Evolutionary conservation across 257 asterid genomes (phyloP).

Genomic region (Pogostemon cablin): DNA sequence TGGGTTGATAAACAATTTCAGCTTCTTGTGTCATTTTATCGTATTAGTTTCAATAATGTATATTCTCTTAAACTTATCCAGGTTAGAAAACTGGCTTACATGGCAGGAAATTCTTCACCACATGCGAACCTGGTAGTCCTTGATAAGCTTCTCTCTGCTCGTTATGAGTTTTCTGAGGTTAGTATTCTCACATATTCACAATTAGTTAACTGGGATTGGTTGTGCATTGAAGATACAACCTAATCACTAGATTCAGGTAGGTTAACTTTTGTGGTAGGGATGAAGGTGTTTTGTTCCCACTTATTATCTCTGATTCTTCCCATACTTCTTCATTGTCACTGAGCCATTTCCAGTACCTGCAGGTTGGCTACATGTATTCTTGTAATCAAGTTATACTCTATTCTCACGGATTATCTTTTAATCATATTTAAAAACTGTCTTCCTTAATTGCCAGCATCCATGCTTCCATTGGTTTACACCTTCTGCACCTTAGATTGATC

Average conservation of each 20-base stretch:
- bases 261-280: neutral
- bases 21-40: neutral
- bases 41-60: slow-evolving; percentile 20
- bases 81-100: slow-evolving; percentile 86
- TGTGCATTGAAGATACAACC: slow-evolving; percentile 25
- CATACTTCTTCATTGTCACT: neutral
- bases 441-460: neutral
- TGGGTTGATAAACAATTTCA: slow-evolving; percentile 17
- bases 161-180: slow-evolving; percentile 95
- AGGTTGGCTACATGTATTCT: neutral
- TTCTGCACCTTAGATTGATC: neutral
- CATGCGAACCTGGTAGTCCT: slow-evolving; percentile 79
- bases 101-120: slow-evolving; percentile 80
- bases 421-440: neutral
- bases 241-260: slow-evolving; percentile 6
- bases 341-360: neutral
- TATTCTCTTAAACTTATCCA: slow-evolving; percentile 42
- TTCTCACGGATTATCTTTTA: neutral
- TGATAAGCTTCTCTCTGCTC: slow-evolving; percentile 83
- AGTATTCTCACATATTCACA: slow-evolving; percentile 25
- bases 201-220: slow-evolving; percentile 16
- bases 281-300: slow-evolving; percentile 15
- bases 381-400: neutral
- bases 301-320: slow-evolving; percentile 6
- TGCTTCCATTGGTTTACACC: neutral